phyloP scores from a whole-genome alignment of 495 filamentous ascomycete genomes.

The Aspergillus affinis region DNA sequence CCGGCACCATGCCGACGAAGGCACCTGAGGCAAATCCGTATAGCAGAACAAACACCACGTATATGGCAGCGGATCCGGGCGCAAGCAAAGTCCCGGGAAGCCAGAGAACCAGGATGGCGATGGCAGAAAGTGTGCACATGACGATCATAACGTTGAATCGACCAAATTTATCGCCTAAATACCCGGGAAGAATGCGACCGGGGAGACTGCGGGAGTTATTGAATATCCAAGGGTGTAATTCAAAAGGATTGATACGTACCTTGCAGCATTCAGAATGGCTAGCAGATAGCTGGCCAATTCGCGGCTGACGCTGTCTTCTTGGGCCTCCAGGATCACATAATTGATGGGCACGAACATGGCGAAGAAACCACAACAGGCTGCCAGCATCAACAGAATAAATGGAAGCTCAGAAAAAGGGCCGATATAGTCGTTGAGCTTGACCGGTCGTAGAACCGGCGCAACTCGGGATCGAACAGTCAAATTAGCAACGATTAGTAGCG shows the following conservation, averaged over 20 bases:
- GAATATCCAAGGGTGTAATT: background rate
- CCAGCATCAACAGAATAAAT: constrained; percentile 15
- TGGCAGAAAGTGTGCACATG: constrained; percentile 24
- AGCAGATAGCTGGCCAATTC: constrained; percentile 15
- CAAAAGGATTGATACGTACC: constrained; percentile 6
- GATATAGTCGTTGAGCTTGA: constrained; percentile 6
- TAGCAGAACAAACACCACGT: constrained; percentile 27
- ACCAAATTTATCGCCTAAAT: constrained; percentile 49
- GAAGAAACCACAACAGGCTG: constrained; percentile 17
- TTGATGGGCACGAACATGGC: constrained; percentile 22
- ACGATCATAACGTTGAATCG: constrained; percentile 15
- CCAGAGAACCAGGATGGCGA: constrained; percentile 30
- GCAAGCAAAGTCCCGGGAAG: constrained; percentile 19
- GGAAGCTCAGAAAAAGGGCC: constrained; percentile 11
- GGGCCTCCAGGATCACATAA: constrained; percentile 16
- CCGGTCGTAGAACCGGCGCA: constrained; percentile 41
- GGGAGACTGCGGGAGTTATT: constrained; percentile 14
- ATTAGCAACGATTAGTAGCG: constrained; percentile 26
- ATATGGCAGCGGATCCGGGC: constrained; percentile 18
- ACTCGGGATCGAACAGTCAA: constrained; percentile 29
- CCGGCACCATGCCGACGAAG: constrained; percentile 28
- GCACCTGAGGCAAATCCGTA: constrained; percentile 35
- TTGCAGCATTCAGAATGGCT: constrained; percentile 18
- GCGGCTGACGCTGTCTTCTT: constrained; percentile 13
- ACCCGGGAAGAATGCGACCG: constrained; percentile 58